Evolutionary conservation across 306 rosid genomes (phyloP).

Genomic region (Rosa rugosa): DNA sequence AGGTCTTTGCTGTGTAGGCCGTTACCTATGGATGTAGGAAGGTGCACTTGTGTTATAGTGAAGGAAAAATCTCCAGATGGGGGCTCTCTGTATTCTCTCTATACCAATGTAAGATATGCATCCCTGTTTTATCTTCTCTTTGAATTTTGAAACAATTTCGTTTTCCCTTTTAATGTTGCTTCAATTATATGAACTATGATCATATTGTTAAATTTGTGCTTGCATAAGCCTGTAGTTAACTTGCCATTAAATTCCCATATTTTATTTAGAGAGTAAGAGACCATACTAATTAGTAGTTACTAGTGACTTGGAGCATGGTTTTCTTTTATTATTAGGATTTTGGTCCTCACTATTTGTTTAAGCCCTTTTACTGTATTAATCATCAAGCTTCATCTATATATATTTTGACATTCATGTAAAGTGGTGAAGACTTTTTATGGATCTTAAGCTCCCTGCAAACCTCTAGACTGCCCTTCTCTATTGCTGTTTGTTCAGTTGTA

Average conservation of each 20-base stretch:
- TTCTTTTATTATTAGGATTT: not conserved
- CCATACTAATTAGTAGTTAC: not conserved
- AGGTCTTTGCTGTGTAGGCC: constrained; percentile 81
- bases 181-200: not conserved
- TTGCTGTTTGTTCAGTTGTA: not conserved
- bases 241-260: not conserved
- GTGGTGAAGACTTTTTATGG: not conserved
- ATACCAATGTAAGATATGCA: constrained; percentile 59
- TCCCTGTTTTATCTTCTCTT: not conserved
- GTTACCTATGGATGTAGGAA: constrained; percentile 83
- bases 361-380: not conserved
- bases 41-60: constrained; percentile 75
- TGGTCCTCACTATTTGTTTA: not conserved
- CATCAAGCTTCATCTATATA: not conserved
- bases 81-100: constrained; percentile 71
- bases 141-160: not conserved
- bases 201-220: not conserved
- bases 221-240: not conserved
- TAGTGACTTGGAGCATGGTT: not conserved
- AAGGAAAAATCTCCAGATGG: constrained; percentile 63
- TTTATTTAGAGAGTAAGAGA: no score
- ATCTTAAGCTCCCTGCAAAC: not conserved
- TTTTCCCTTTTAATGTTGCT: not conserved
- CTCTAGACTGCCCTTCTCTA: not conserved
- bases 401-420: not conserved